Evolutionary conservation across 108 stramenopile genomes (phyloP), one percentile per base, ranked within the genome.

Genomic region (Licmophora abbreviata): DNA sequence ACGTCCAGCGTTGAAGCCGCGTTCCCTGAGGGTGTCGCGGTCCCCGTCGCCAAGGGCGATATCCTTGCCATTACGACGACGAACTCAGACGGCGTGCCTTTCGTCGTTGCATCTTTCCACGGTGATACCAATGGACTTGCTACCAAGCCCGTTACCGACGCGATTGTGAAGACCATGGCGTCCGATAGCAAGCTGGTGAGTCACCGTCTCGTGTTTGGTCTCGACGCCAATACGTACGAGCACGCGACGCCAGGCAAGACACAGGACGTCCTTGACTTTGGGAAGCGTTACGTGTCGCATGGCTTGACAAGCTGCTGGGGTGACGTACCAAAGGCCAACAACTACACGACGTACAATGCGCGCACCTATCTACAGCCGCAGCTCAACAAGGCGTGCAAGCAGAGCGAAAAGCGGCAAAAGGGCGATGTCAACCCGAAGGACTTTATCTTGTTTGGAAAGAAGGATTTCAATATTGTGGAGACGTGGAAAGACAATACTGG

Each of bases 121-220:
- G 92, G 92, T 18, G 92, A 93, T 48, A 93, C 92, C 23, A 87
- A 89, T 61, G 92, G 91, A 4, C 67, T 93, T 4, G 92, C 92
- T 8, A 93, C 87, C 42, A 82, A 66, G 11, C 88, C 87, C 10
- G 85, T 93, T 25, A 37, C 83, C 15, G 52, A 58, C 29, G 92
- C 92, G 29, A 57, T 84, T 28, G 44, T 77, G 29, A 63, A 75
- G 23, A 66, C 79, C 20, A 56, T 81, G 56, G 35, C 28, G 43
- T 43, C 59, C 15, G 68, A 66, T 42, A 18, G 29, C 6, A 43
- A 54, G 14, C 48, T 63, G 23, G 50, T 52, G 8, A 42, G 44
- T 21, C 74, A 80, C 35, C 48, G 43, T n/a, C 73, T 93, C 3
- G 51, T 93, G 32, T 93, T 93, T 63, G 92, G 92, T 4, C 49